A percentile compares a stretch with the other conserved stretches of the same genome.
These are phyloP conservation scores for Spinacia oleracea DNA, from an alignment of 179 eudicot species.

Conservation along the genomic window DNA sequence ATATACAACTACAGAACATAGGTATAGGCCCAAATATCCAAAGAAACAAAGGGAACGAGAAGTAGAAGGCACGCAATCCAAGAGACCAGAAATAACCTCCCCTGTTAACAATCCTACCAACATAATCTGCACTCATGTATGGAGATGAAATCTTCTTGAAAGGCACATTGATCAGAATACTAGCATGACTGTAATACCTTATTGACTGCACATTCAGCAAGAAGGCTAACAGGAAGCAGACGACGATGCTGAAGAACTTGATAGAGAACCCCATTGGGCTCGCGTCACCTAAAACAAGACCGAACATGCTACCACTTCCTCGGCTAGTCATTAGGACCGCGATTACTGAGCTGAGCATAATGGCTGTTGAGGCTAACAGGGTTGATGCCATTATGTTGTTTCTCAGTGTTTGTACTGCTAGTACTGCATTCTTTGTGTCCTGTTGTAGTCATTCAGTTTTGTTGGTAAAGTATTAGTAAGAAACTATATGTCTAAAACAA, in stretches of 20 bases:
- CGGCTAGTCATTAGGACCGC: slow-evolving; percentile 71
- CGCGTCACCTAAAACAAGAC: slow-evolving; percentile 47
- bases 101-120: slow-evolving; percentile 56
- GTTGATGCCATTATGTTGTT: slow-evolving; percentile 99
- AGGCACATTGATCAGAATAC: slow-evolving; percentile 89
- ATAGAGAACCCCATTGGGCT: slow-evolving; percentile 52
- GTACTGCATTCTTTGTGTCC: slow-evolving; percentile 69
- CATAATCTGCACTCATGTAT: slow-evolving; percentile 54
- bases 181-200: slow-evolving; percentile 87
- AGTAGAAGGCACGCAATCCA: slow-evolving; percentile 82
- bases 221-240: slow-evolving; percentile 81
- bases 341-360: slow-evolving; percentile 78
- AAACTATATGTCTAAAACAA: not conserved
- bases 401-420: slow-evolving; percentile 86
- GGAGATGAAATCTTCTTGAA: slow-evolving; percentile 45
- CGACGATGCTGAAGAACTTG: slow-evolving; percentile 73
- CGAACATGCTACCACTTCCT: slow-evolving; percentile 26
- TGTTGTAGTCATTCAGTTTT: slow-evolving; percentile 25
- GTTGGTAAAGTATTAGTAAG: not conserved
- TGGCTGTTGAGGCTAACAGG: slow-evolving; percentile 81
- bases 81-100: slow-evolving; percentile 97
- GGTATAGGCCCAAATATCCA: slow-evolving; percentile 97
- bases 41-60: slow-evolving; percentile 80
- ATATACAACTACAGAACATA: slow-evolving; percentile 61
- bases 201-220: slow-evolving; percentile 79